Evolutionary conservation across 1,284 basidiomycete species (phyloP).

Genomic region (Hemileia vastatrix): DNA sequence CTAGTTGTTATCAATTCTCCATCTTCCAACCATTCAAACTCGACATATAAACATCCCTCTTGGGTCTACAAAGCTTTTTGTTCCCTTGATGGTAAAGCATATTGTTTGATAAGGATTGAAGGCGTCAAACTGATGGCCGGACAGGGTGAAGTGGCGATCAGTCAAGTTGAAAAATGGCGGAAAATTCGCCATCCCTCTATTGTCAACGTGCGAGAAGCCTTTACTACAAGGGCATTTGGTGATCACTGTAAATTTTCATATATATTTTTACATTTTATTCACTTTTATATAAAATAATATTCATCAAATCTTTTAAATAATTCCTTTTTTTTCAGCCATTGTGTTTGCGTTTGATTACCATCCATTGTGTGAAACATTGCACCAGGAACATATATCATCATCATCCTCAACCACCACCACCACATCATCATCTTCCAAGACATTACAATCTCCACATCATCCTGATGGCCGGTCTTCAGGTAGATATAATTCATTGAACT

Average conservation of each 20-base stretch:
- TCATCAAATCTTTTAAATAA: conserved; percentile 15
- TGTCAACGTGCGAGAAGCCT: conserved; percentile 77
- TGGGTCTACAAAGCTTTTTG: conserved; percentile 21
- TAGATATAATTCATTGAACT: conserved; percentile 53
- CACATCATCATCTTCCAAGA: conserved; percentile 19
- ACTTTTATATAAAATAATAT: background rate
- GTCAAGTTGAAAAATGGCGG: conserved; percentile 76
- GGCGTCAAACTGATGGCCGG: conserved; percentile 71
- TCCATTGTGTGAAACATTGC: conserved; percentile 71
- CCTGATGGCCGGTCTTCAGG: conserved; percentile 24
- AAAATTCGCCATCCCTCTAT: conserved; percentile 78
- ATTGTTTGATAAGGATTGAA: conserved; percentile 44
- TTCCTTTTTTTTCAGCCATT: conserved; percentile 55
- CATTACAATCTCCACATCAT: conserved; percentile 11
- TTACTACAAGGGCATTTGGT: conserved; percentile 85
- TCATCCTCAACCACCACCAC: conserved; percentile 30
- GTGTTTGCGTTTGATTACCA: conserved; percentile 89
- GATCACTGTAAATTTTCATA: conserved; percentile 64
- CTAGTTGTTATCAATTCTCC: conserved; percentile 64
- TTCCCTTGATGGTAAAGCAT: conserved; percentile 39
- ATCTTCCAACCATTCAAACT: conserved; percentile 49
- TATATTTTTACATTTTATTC: conserved; percentile 3
- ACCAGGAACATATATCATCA: conserved; percentile 54
- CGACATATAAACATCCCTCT: conserved; percentile 10
- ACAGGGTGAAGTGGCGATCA: conserved; percentile 59